A percentile compares a stretch with the other conserved stretches of the same genome.
Evolutionary conservation across 805 yeast genomes (phyloP).

Genomic region (Kurtzmaniella fragi): DNA sequence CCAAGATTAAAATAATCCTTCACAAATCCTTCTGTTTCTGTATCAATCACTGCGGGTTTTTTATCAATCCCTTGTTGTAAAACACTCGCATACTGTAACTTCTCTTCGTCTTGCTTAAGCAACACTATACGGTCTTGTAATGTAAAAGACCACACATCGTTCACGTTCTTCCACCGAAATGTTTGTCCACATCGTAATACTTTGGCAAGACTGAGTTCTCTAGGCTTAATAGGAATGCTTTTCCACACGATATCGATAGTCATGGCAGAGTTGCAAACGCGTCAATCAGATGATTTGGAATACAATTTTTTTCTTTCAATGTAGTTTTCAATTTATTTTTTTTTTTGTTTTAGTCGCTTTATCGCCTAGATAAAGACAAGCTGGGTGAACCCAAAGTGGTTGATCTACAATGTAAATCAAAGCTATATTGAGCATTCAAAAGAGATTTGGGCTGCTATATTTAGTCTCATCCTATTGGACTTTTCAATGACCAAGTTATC

Average conservation of each 20-base stretch:
- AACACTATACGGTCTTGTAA: slow-evolving; percentile 56
- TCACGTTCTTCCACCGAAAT: slow-evolving; percentile 68
- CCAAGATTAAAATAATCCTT: slow-evolving; percentile 67
- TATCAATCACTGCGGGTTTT: slow-evolving; percentile 8
- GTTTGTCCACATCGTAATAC: slow-evolving; percentile 85
- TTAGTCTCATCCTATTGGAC: too few species aligned
- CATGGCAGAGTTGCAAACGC: slow-evolving; percentile 8
- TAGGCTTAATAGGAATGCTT: slow-evolving; percentile 12
- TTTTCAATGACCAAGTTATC: too few species aligned
- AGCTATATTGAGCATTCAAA: too few species aligned
- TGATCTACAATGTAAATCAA: too few species aligned
- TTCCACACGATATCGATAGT: slow-evolving; percentile 21
- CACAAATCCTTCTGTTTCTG: slow-evolving; percentile 41
- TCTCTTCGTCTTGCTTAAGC: slow-evolving; percentile 51
- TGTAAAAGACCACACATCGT: slow-evolving; percentile 64
- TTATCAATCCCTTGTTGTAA: slow-evolving; percentile 13
- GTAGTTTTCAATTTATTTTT: too few species aligned
- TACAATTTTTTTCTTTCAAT: too few species aligned
- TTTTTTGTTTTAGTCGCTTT: too few species aligned
- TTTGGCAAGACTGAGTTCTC: slow-evolving; percentile 54
- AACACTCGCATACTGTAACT: slow-evolving; percentile 47
- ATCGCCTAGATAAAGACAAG: too few species aligned
- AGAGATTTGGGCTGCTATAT: too few species aligned
- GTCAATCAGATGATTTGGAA: background rate
- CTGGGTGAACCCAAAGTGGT: too few species aligned